Evolutionary conservation across 768 basidiomycete species (phyloP).

Genomic region (Rhizopogon salebrosus): DNA sequence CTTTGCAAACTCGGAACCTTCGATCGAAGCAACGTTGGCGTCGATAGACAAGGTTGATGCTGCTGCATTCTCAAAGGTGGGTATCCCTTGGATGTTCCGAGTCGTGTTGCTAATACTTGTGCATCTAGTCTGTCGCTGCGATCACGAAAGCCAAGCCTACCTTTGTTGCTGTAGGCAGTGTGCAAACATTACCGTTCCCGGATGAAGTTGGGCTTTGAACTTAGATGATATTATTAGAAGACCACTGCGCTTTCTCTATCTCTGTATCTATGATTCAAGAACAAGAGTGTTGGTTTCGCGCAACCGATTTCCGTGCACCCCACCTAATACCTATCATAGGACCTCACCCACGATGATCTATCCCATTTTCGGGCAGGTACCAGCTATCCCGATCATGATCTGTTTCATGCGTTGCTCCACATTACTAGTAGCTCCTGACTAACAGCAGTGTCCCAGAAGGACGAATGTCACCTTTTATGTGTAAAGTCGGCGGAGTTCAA

Average conservation of each 20-base stretch:
- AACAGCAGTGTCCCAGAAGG: no score
- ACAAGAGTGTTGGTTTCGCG: no score
- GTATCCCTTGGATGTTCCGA: conserved; percentile 11
- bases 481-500: no score
- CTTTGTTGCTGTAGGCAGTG: conserved; percentile 81
- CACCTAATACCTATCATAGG: no score
- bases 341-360: no score
- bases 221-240: background rate
- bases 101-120: background rate
- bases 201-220: conserved; percentile 77
- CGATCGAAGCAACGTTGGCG: conserved; percentile 58
- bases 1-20: conserved; percentile 49
- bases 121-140: conserved; percentile 51
- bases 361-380: no score
- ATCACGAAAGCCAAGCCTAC: conserved; percentile 79
- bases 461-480: no score
- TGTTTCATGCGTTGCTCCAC: no score
- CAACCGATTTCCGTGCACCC: no score
- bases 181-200: conserved; percentile 69
- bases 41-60: conserved; percentile 68
- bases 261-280: no score
- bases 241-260: background rate
- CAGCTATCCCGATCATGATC: no score
- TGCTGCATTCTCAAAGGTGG: conserved; percentile 66
- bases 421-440: no score